These are phyloP conservation scores for Aciculosporium take DNA, from an alignment of 2,329 filamentous ascomycete genomes.

Conservation along the genomic window DNA sequence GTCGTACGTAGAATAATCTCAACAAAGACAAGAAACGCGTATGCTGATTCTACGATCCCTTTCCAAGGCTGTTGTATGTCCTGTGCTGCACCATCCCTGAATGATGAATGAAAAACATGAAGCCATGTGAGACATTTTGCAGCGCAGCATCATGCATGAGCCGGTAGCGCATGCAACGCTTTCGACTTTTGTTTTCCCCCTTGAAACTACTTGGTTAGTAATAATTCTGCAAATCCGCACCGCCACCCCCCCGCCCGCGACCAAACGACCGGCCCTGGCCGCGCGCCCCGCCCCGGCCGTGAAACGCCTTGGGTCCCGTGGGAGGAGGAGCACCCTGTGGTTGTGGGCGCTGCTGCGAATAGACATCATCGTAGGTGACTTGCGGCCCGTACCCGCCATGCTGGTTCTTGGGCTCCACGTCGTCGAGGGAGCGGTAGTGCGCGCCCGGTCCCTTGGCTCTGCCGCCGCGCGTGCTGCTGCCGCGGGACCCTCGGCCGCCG, in stretches of 20 bases:
- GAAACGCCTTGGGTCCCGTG: slow-evolving; percentile 7
- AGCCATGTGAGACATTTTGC: no score
- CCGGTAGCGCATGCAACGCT: no score
- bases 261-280: slow-evolving; percentile 10
- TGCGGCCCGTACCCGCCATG: slow-evolving; percentile 27
- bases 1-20: no score
- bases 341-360: slow-evolving; percentile 9
- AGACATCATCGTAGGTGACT: slow-evolving; percentile 34
- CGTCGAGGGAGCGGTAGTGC: slow-evolving; percentile 54
- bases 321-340: slow-evolving; percentile 7
- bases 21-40: no score
- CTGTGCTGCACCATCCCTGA: no score
- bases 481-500: slow-evolving; percentile 23
- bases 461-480: slow-evolving; percentile 24
- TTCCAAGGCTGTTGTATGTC: no score
- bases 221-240: slow-evolving; percentile 25
- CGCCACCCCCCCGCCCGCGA: slow-evolving; percentile 13
- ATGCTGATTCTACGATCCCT: no score
- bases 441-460: slow-evolving; percentile 35
- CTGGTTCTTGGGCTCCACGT: slow-evolving; percentile 38
- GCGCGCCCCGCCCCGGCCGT: background rate
- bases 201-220: no score
- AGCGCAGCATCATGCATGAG: no score
- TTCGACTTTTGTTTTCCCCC: no score
- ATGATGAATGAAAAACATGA: no score